These are phyloP conservation scores for Saksenaea oblongispora DNA, from an alignment of 371 early-diverging fungal species.

Conservation along the genomic window DNA sequence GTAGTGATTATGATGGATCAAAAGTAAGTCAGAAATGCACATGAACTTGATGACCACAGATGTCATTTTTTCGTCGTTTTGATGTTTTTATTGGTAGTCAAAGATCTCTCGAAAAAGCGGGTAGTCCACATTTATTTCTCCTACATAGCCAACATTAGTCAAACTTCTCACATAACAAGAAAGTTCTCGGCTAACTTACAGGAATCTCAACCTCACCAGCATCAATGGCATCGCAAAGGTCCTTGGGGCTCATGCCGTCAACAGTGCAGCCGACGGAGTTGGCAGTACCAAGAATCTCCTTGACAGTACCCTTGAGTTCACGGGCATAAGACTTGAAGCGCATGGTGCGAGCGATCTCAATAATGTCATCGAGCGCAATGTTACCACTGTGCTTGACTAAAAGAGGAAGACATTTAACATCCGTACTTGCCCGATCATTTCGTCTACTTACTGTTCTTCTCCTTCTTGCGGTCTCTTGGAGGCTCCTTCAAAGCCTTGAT, in stretches of 20 bases:
- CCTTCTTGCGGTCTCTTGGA: conserved; percentile 98
- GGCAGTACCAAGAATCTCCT: conserved; percentile 96
- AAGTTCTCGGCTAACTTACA: conserved; percentile 4
- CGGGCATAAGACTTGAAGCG: conserved; percentile 84
- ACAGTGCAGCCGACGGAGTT: conserved; percentile 92
- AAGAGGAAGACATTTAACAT: neutral
- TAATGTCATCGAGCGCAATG: conserved; percentile 83
- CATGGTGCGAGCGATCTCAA: conserved; percentile 95
- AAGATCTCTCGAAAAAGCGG: neutral
- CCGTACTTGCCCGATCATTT: neutral
- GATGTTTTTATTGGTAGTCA: neutral
- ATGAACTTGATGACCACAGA: too few species aligned
- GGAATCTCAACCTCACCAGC: conserved; percentile 80
- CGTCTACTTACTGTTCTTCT: conserved; percentile 79
- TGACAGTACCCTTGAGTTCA: conserved; percentile 87
- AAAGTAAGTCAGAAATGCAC: too few species aligned
- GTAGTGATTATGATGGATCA: too few species aligned
- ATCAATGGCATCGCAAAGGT: conserved; percentile 40
- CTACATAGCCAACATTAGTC: neutral
- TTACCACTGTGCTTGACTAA: conserved; percentile 85
- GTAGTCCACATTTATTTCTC: neutral
- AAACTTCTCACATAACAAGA: neutral
- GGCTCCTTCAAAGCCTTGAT: conserved; percentile 98
- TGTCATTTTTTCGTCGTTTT: neutral
- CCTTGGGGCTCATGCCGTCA: conserved; percentile 45